Percentiles rank a stretch among this genome's conserved stretches.
Evolutionary conservation across 2,329 filamentous ascomycete species (phyloP).

Genomic region (Botryosphaeria agaves): DNA sequence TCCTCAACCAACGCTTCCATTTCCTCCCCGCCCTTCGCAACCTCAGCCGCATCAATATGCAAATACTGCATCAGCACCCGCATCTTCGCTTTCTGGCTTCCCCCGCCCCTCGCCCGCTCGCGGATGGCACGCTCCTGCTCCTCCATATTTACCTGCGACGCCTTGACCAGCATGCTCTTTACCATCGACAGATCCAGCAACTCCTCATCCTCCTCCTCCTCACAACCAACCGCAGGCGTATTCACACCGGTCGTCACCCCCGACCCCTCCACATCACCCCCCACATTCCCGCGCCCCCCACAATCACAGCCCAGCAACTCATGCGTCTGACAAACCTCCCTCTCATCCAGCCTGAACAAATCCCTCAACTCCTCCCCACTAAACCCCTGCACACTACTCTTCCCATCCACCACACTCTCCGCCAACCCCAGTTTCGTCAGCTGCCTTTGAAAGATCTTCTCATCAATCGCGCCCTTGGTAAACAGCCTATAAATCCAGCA

Average conservation of each 20-base stretch:
- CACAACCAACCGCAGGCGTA: too few species aligned
- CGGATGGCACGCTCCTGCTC: conserved; percentile 25
- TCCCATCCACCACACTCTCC: conserved; percentile 54
- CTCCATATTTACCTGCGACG: conserved; percentile 27
- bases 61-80: conserved; percentile 35
- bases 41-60: conserved; percentile 28
- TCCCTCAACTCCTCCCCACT: conserved; percentile 48
- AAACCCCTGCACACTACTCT: conserved; percentile 42
- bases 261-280: conserved; percentile 4
- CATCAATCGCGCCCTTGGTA: conserved; percentile 50
- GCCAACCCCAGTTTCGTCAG: conserved; percentile 53
- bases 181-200: too few species aligned
- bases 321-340: conserved; percentile 47
- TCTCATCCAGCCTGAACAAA: conserved; percentile 47
- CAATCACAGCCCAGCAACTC: conserved; percentile 48
- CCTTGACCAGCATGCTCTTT: conserved; percentile 18
- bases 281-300: conserved; percentile 30
- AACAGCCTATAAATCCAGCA: conserved; percentile 55
- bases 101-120: conserved; percentile 14
- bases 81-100: conserved; percentile 23
- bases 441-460: conserved; percentile 61
- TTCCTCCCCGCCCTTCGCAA: conserved; percentile 13
- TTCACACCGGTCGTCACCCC: too few species aligned
- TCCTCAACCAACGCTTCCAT: conserved; percentile 28
- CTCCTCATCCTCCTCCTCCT: conserved; percentile 4